Evolutionary conservation across 805 yeast genomes (phyloP), one percentile per base, ranked within the genome.

Genomic region (Groenewaldozyma salmanticensis): DNA sequence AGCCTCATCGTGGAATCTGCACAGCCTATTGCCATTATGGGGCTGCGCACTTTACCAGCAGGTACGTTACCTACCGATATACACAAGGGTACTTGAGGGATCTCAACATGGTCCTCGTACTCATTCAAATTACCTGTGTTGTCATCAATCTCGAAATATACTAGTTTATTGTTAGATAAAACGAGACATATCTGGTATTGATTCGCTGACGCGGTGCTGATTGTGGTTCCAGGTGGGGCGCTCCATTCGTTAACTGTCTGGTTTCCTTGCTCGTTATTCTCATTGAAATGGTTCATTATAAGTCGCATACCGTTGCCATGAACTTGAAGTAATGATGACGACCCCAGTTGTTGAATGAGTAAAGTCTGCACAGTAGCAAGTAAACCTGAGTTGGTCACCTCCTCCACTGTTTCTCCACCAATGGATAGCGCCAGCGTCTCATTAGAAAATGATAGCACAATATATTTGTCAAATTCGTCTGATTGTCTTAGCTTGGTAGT

Each of bases 81-180:
- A 0, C 74, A 61, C 11, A 48, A 33, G 20, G 31, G 15, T 2
- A 61, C 49, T 5, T 81, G 71, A 0, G 74, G 66, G 49, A 81
- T 64, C 42, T 77, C 80, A 22, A 74, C 62, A 11, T 76, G 64
- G 33, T 75, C 79, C 40, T 76, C 77, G 51, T 77, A 80, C 54
- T 90, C 96, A 27, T 77, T 71, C 37, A 92, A 62, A 36, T 75
- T 70, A 48, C 79, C 87, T 24, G 29, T 9, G 21, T 68, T 70
- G 7, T 71, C 71, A 48, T 76, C 84, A 21, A 78, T 64, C 58
- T 90, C 96, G 58, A 92, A 90, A 59, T 90, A 90, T 2, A 81
- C 79, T 3, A 90, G 51, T 42, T 82, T 88, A 42, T 77, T 68
- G 52, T 79, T 83, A 2, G 92, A 78, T 3, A 92, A 60, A 0